Conservation (phyloP, 2,329 filamentous ascomycete species). For the Bipolaris sorokiniana region DNA sequence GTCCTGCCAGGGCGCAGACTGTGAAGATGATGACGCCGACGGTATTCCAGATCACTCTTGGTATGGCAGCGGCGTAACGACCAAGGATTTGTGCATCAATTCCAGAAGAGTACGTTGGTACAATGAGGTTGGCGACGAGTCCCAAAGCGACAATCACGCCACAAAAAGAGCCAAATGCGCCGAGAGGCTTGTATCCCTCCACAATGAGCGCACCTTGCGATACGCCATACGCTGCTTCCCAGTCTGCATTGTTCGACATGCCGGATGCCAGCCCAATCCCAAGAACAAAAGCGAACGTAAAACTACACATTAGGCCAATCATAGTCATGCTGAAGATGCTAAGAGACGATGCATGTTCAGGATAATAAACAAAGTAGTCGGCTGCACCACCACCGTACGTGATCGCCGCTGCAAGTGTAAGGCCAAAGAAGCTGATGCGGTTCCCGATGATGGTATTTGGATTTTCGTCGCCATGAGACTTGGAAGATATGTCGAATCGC, state of each 20-base stretch:
- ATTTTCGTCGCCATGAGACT: slow-evolving; percentile 58
- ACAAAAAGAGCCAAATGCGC: slow-evolving; percentile 70
- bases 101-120: slow-evolving; percentile 66
- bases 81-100: slow-evolving; percentile 73
- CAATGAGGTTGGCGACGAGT: slow-evolving; percentile 69
- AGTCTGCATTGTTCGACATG: slow-evolving; percentile 58
- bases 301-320: slow-evolving; percentile 62
- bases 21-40: slow-evolving; percentile 67
- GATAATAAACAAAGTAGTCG: slow-evolving; percentile 73
- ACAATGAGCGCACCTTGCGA: slow-evolving; percentile 71
- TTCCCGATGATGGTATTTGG: slow-evolving; percentile 60
- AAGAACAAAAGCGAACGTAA: slow-evolving; percentile 65
- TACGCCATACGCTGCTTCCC: slow-evolving; percentile 62
- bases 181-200: slow-evolving; percentile 64
- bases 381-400: slow-evolving; percentile 68
- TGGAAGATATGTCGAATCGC: slow-evolving; percentile 62
- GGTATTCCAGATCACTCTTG: slow-evolving; percentile 70
- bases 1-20: slow-evolving; percentile 68
- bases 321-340: slow-evolving; percentile 65
- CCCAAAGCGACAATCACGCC: slow-evolving; percentile 69
- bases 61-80: slow-evolving; percentile 62
- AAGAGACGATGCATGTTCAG: slow-evolving; percentile 57
- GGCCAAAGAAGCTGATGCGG: slow-evolving; percentile 71
- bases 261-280: slow-evolving; percentile 69
- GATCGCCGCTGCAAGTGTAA: slow-evolving; percentile 69